These are phyloP conservation scores for Endothia cerciana DNA, from an alignment of 2,329 filamentous ascomycete species.

Conservation along the genomic window DNA sequence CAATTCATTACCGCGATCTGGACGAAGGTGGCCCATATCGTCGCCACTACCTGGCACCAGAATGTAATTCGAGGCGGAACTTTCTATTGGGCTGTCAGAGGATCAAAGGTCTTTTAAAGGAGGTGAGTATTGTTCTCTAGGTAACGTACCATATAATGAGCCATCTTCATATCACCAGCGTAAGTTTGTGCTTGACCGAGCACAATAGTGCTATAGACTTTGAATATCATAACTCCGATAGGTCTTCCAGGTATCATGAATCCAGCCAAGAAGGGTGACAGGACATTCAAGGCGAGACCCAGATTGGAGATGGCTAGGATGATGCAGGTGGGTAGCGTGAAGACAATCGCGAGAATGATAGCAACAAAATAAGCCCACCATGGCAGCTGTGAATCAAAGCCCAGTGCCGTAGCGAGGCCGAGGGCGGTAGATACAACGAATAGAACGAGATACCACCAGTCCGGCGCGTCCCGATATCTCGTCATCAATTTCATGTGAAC, in stretches of 20 bases:
- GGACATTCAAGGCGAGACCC: constrained; percentile 54
- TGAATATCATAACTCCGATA: constrained; percentile 61
- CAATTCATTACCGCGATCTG: constrained; percentile 52
- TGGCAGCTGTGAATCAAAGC: constrained; percentile 52
- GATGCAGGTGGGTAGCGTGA: constrained; percentile 51
- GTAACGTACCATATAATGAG: constrained; percentile 39
- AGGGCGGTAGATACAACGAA: constrained; percentile 52
- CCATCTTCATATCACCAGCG: constrained; percentile 41
- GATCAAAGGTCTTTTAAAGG: neutral
- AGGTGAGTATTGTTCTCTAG: neutral
- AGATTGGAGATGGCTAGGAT: constrained; percentile 57
- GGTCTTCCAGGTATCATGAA: constrained; percentile 63
- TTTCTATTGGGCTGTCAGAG: constrained; percentile 30
- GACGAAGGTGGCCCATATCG: constrained; percentile 47
- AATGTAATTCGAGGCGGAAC: constrained; percentile 48
- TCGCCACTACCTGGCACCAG: constrained; percentile 45
- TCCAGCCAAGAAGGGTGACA: constrained; percentile 58
- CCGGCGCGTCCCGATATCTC: constrained; percentile 55
- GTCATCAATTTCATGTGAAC: constrained; percentile 57
- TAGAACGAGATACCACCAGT: constrained; percentile 58
- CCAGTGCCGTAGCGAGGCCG: constrained; percentile 48
- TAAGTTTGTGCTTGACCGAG: constrained; percentile 43
- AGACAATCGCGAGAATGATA: constrained; percentile 49
- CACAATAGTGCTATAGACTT: constrained; percentile 49
- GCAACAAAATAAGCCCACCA: constrained; percentile 60